Percentiles rank a stretch among this genome's conserved stretches.
These are phyloP conservation scores for Wilcoxina mikolae DNA, from an alignment of 495 filamentous ascomycete species.

Conservation along the genomic window DNA sequence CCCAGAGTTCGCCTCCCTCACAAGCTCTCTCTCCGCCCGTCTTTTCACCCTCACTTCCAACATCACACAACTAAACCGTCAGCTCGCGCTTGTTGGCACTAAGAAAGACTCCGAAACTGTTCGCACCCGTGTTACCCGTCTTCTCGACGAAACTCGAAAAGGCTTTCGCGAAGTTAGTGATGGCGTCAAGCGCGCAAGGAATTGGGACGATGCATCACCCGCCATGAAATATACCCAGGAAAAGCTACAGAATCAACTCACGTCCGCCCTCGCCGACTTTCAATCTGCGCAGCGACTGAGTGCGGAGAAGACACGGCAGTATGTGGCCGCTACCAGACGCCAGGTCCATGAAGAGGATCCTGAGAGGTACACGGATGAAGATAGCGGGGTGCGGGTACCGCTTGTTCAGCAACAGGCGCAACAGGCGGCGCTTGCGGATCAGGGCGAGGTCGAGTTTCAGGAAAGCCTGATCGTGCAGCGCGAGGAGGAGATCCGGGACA, in stretches of 20 bases:
- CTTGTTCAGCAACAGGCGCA: conserved; percentile 56
- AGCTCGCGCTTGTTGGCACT: conserved; percentile 75
- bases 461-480: conserved; percentile 89
- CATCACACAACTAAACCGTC: conserved; percentile 60
- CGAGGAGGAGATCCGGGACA: conserved; percentile 88
- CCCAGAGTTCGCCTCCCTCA: conserved; percentile 74
- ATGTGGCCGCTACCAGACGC: conserved; percentile 57
- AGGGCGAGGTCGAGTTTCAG: conserved; percentile 96
- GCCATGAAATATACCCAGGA: conserved; percentile 58
- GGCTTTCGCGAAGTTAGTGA: conserved; percentile 90
- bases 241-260: conserved; percentile 84
- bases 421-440: conserved; percentile 66
- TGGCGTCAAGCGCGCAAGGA: conserved; percentile 76
- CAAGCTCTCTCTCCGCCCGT: conserved; percentile 65
- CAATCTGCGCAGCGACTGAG: conserved; percentile 76
- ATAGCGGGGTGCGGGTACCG: conserved; percentile 28
- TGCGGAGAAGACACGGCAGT: conserved; percentile 81
- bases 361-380: conserved; percentile 16
- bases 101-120: conserved; percentile 80
- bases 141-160: conserved; percentile 67
- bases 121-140: conserved; percentile 71
- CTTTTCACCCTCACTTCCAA: conserved; percentile 78
- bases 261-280: conserved; percentile 72
- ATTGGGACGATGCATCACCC: conserved; percentile 72
- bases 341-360: conserved; percentile 16